These are phyloP conservation scores for Phytophthora hibernalis DNA, from an alignment of 352 stramenopile species.

Conservation along the genomic window DNA sequence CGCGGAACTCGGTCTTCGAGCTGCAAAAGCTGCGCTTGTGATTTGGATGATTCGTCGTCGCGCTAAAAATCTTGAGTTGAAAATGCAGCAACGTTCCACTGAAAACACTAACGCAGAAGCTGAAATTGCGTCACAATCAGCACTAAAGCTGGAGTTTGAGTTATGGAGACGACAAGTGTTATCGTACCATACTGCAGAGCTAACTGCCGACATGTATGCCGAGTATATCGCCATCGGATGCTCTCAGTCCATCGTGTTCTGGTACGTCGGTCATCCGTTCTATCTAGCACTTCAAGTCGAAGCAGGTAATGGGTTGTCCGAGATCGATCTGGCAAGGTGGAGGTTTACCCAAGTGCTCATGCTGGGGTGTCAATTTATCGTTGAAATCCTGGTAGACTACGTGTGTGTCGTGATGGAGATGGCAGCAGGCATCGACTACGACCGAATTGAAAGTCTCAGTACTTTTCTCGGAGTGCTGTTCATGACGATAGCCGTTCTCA, in stretches of 20 bases:
- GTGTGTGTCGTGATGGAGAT: constrained; percentile 42
- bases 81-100: constrained; percentile 1
- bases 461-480: constrained; percentile 36
- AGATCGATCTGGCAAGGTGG: constrained; percentile 5
- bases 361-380: constrained; percentile 30
- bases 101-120: background rate
- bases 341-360: constrained; percentile 25
- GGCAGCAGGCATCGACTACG: constrained; percentile 33
- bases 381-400: constrained; percentile 41
- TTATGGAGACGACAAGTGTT: constrained; percentile 38
- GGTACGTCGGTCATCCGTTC: constrained; percentile 45
- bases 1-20: constrained; percentile 37
- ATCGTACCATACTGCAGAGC: constrained; percentile 43
- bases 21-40: constrained; percentile 31
- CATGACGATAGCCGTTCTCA: constrained; percentile 37
- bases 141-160: constrained; percentile 28
- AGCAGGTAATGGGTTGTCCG: background rate
- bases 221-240: constrained; percentile 62
- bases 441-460: constrained; percentile 29
- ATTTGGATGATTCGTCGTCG: constrained; percentile 21
- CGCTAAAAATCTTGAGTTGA: constrained; percentile 2
- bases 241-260: constrained; percentile 50
- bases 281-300: constrained; percentile 30
- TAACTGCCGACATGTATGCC: constrained; percentile 56
- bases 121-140: background rate